Conservation (phyloP, 345 rosid genomes). For the Populus deltoides region DNA sequence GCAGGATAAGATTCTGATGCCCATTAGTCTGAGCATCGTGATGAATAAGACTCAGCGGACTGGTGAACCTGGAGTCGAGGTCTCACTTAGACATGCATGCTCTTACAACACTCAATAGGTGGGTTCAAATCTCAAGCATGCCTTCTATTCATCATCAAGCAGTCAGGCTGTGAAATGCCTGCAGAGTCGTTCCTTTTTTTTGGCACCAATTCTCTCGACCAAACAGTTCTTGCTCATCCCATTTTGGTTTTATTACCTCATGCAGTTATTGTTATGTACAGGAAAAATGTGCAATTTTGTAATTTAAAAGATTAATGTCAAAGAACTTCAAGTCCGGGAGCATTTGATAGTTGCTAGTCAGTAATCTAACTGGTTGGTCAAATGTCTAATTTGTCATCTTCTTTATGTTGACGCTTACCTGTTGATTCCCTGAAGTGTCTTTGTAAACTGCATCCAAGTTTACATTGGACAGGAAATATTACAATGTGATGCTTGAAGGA, state of each 20-base stretch:
- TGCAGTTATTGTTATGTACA: not conserved
- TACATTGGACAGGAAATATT: not conserved
- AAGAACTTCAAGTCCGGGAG: too few species aligned
- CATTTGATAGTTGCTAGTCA: too few species aligned
- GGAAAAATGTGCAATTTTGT: too few species aligned
- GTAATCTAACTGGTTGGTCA: too few species aligned
- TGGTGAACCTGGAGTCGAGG: not conserved
- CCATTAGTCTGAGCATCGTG: not conserved
- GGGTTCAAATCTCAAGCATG: not conserved
- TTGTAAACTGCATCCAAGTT: not conserved
- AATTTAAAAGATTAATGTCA: too few species aligned
- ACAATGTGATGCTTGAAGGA: not conserved
- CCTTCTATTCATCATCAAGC: not conserved
- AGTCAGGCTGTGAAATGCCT: not conserved
- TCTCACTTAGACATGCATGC: not conserved
- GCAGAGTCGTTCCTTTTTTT: not conserved
- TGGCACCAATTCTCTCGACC: not conserved
- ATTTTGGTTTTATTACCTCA: not conserved
- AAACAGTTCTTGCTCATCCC: too few species aligned
- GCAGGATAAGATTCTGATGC: not conserved
- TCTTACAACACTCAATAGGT: not conserved
- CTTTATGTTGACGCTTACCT: not conserved
- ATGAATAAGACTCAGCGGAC: not conserved
- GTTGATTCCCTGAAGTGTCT: not conserved
- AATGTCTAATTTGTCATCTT: not conserved